These are phyloP conservation scores for Fagopyrum esculentum DNA, from an alignment of 148 eudicot genomes.

Conservation along the genomic window DNA sequence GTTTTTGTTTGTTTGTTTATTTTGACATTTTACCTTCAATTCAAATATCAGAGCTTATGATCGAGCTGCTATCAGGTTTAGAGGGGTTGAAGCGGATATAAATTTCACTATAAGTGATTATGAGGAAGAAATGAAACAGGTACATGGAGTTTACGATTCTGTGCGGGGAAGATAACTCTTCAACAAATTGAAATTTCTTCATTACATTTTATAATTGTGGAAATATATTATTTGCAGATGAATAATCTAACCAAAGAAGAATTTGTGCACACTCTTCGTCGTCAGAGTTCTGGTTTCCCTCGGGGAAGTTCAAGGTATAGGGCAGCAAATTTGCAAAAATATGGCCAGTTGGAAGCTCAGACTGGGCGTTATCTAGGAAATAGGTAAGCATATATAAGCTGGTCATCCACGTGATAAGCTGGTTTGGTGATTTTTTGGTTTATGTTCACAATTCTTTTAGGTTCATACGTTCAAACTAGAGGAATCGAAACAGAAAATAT, in stretches of 20 bases:
- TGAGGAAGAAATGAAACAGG: constrained; percentile 15
- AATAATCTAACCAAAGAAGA: constrained; percentile 14
- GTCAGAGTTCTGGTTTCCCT: constrained; percentile 15
- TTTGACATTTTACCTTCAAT: background rate
- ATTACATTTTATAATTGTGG: background rate
- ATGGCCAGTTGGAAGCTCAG: constrained; percentile 5
- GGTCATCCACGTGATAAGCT: background rate
- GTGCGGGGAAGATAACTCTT: background rate
- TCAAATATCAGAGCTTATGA: constrained; percentile 7
- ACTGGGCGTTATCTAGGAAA: constrained; percentile 6
- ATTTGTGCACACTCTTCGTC: constrained; percentile 9
- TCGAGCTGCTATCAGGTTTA: constrained; percentile 12
- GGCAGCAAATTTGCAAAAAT: constrained; percentile 6
- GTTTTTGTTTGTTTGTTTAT: background rate
- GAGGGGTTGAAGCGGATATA: constrained; percentile 17
- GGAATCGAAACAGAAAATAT: background rate
- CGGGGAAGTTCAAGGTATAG: constrained; percentile 14
- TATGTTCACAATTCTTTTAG: background rate
- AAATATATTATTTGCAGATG: constrained; percentile 6
- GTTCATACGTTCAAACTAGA: background rate
- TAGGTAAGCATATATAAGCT: background rate
- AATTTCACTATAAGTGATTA: constrained; percentile 10
- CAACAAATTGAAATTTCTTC: background rate
- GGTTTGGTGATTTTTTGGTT: background rate
- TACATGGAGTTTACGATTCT: background rate